Percentiles rank a stretch among this genome's conserved stretches.
phyloP scores from a whole-genome alignment of 2,329 filamentous ascomycete genomes.

The Colletotrichum caudatum region DNA sequence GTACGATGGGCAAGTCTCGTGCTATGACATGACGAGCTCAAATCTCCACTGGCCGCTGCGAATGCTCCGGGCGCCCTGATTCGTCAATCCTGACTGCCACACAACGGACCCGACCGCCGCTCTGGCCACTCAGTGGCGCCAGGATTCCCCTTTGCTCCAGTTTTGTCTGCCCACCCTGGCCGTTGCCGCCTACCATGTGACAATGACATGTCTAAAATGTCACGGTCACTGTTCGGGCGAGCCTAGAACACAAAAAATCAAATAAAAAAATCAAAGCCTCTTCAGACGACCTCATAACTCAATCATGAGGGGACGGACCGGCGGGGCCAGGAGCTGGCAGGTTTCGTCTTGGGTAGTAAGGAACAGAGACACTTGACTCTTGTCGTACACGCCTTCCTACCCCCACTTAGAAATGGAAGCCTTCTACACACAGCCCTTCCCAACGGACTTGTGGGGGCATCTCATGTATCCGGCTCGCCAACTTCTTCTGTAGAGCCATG shows the following conservation, averaged over 20 bases:
- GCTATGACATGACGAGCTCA: constrained; percentile 5
- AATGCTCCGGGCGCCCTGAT: constrained; percentile 38
- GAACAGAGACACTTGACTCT: not conserved
- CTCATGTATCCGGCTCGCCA: not conserved
- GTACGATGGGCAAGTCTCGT: not conserved
- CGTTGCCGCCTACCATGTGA: constrained; percentile 37
- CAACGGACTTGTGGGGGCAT: not conserved
- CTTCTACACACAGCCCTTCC: not conserved
- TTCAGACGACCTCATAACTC: constrained; percentile 16
- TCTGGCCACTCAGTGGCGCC: constrained; percentile 31
- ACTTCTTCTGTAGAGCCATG: not conserved
- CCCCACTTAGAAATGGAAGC: not conserved
- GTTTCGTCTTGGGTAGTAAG: not conserved
- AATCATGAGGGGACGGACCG: not conserved
- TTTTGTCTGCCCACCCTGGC: not conserved
- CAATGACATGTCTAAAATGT: constrained; percentile 29
- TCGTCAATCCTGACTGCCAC: constrained; percentile 27
- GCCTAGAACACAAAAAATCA: constrained; percentile 24
- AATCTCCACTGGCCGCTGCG: constrained; percentile 29
- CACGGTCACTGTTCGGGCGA: constrained; percentile 11
- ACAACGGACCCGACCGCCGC: constrained; percentile 21
- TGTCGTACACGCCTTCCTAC: not conserved
- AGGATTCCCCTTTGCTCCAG: constrained; percentile 11
- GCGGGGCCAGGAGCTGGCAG: not conserved
- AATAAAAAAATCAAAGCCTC: not conserved